phyloP scores from a whole-genome alignment of 345 rosid species.

The Clausena lansium region DNA sequence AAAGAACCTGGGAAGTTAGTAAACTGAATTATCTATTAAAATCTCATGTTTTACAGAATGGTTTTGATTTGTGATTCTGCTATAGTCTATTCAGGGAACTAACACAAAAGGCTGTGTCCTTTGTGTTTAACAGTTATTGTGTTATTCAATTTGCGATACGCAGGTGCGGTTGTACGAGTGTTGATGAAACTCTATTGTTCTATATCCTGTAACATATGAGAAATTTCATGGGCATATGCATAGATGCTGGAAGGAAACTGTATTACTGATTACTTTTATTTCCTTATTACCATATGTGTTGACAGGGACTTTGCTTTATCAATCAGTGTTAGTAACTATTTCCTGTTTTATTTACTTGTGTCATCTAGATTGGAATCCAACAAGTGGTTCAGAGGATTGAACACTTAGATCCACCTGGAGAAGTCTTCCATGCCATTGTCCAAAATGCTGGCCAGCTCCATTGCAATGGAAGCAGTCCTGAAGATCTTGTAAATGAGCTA shows the following conservation, averaged over 20 bases:
- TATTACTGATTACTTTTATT: neutral
- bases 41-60: neutral
- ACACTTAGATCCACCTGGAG: slow-evolving; percentile 44
- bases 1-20: neutral
- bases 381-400: slow-evolving; percentile 57
- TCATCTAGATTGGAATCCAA: slow-evolving; percentile 44
- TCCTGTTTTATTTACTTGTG: neutral
- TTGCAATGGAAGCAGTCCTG: slow-evolving; percentile 28
- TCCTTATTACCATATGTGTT: neutral
- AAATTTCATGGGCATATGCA: neutral
- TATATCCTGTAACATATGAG: neutral
- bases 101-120: neutral
- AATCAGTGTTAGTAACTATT: neutral
- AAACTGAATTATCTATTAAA: neutral
- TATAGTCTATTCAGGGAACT: neutral
- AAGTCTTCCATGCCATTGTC: slow-evolving; percentile 57
- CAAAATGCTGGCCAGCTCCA: slow-evolving; percentile 49
- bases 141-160: neutral
- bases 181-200: neutral
- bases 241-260: neutral
- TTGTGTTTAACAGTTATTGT: neutral
- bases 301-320: neutral
- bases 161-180: neutral
- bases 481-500: slow-evolving; percentile 50
- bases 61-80: neutral